Evolutionary conservation across 352 stramenopile genomes (phyloP), one percentile per base, ranked within the genome.

Genomic region (Thalassiosira ordinaria): DNA sequence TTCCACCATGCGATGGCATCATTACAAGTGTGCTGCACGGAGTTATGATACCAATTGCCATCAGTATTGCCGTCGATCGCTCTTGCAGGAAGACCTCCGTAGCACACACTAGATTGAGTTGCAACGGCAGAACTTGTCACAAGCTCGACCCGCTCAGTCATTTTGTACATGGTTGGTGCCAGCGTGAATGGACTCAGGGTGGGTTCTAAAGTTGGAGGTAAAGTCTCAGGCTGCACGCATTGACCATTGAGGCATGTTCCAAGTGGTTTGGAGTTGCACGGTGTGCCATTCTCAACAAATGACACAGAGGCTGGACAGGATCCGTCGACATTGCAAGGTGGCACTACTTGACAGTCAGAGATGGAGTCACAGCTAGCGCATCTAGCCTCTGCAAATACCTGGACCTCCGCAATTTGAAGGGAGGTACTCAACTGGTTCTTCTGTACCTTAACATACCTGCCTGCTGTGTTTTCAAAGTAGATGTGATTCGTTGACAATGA

Each of bases 311-410:
- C n/a, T n/a, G 63, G 64, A 44, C 78, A 85, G 39, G 33, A 71
- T 31, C 64, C 65, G 65, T 85, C 59, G 22, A 57, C 18, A 46
- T 74, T 78, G 44, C 78, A 85, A 35, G 24, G 9, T 44, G 49
- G 22, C 27, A 60, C 57, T 2, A 71, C 7, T 61, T 71, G n/a
- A 41, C 78, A 85, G 16, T 85, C 82, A 41, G 70, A 81, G 41
- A 61, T 85, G 29, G 74, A 73, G 11, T 53, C 35, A 24, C 80
- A 46, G 46, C 82, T 87, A 44, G 78, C 29, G 60, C 82, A 89
- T 7, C 44, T 65, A 22, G 76, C 73, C 31, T 78, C 35, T 37
- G 41, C 74, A 74, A 3, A 74, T n/a, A 37, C 67, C 74, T 55
- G 20, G n/a, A n/a, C n/a, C n/a, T n/a, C n/a, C n/a, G n/a, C n/a